Base-by-base conservation (phyloP, 345 rosid species). In the Eucalyptus sp. region DNA sequence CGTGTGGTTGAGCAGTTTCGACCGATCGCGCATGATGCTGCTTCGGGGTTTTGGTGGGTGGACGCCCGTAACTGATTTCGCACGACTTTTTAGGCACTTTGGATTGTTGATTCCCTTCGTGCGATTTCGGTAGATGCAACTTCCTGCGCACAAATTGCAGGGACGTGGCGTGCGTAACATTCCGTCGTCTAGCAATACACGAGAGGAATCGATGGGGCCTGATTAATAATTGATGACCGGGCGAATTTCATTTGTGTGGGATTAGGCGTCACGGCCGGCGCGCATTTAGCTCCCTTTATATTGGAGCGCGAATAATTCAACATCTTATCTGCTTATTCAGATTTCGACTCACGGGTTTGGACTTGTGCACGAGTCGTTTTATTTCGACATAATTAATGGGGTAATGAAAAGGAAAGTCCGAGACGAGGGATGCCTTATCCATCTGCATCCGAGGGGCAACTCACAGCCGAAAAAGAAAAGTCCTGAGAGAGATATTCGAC, bases 351-450 rank as follows among this genome's bases (percentile, higher is more conserved):
- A 8, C 4, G 76, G 12, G 27, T 3, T 20, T 37, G 8, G 81
- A 71, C 27, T 17, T 22, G 2, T 33, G 44, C 44, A 18, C 41
- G 2, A 17, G 13, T 37, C 3, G 15, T 18, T 41, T 13, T 24
- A 37, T 6, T 12, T 24, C 6, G 46, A 37, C 5, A 13, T 37
- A 20, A 37, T 71, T 5, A 71, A 0, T 71, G 14, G 27, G 81
- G 13, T 52, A 58, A 58, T 0, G 0, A 5, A 31, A 66, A 16
- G 43, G 0, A 66, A 66, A 31, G 7, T 31, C 4, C 24, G 2
- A 33, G 43, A 68, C 43, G 43, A 29, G 43, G 80, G 44, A 68
- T 33, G 79, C 41, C 10, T 2, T 66, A 3, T 68, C 80, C 37
- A 24, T 52, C 58, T 18, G 66, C 43, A 68, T 31, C 80, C 3